Evolutionary conservation across 768 basidiomycete species (phyloP).

Genomic region (Collybiopsis confluens): DNA sequence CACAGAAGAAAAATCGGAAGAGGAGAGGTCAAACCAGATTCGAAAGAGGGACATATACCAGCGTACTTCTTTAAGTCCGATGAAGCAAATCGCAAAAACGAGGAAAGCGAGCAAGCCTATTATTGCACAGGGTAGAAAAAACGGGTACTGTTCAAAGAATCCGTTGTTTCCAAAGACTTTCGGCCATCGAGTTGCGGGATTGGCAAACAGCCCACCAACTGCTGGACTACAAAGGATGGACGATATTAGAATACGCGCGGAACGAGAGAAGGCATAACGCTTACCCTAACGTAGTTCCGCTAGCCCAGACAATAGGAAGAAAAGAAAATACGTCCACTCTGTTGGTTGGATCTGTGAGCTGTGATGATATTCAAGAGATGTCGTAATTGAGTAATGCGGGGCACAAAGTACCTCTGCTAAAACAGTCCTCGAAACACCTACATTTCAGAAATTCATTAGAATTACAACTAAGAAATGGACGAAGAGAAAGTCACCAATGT

Average conservation of each 20-base stretch:
- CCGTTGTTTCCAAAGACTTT: slow-evolving; percentile 16
- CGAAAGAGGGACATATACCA: not conserved
- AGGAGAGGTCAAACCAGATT: not conserved
- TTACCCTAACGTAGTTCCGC: slow-evolving; percentile 21
- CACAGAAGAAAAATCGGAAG: slow-evolving; percentile 7
- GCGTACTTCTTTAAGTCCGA: slow-evolving; percentile 25
- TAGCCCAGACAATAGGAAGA: slow-evolving; percentile 24
- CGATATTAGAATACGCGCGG: not conserved
- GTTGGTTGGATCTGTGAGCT: slow-evolving; percentile 25
- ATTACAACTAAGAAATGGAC: not conserved
- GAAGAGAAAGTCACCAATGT: slow-evolving; percentile 21
- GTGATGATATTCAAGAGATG: not conserved
- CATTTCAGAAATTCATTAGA: not conserved
- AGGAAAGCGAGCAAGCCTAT: slow-evolving; percentile 19
- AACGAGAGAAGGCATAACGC: not conserved
- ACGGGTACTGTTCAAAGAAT: slow-evolving; percentile 27
- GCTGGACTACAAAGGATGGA: slow-evolving; percentile 13
- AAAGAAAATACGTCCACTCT: slow-evolving; percentile 21
- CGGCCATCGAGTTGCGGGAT: slow-evolving; percentile 24
- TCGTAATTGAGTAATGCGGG: not conserved
- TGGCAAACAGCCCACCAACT: slow-evolving; percentile 27
- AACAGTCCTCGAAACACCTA: slow-evolving; percentile 23
- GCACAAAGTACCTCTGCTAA: slow-evolving; percentile 22
- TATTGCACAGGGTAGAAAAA: slow-evolving; percentile 30
- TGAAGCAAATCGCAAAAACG: slow-evolving; percentile 15